Conservation (phyloP, 345 rosid species). For the Ricinus communis region DNA sequence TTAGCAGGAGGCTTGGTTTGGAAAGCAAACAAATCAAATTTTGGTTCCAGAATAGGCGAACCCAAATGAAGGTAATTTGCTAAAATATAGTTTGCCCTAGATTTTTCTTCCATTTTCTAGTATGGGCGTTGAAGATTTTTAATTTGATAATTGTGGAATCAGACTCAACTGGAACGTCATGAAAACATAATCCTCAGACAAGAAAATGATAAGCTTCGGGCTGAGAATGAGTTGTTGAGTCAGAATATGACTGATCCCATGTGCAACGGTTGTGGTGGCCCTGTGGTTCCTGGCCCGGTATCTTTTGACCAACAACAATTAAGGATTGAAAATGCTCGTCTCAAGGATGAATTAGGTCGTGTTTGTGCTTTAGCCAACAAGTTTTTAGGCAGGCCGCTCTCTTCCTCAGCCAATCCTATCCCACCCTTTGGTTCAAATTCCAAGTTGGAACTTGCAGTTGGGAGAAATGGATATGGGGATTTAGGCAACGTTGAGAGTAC, state of each 20-base stretch:
- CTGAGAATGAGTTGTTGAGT: conserved; percentile 55
- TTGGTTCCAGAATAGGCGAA: conserved; percentile 81
- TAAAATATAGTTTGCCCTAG: neutral
- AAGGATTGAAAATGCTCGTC: conserved; percentile 57
- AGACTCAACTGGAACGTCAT: conserved; percentile 78
- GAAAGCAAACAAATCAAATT: conserved; percentile 65
- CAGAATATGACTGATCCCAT: conserved; percentile 45
- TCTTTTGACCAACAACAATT: conserved; percentile 55
- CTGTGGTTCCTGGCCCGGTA: conserved; percentile 39
- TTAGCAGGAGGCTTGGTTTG: conserved; percentile 53
- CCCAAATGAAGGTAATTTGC: conserved; percentile 66
- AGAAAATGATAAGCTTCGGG: conserved; percentile 66
- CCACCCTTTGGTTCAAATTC: conserved; percentile 34
- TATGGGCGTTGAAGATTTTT: conserved; percentile 2
- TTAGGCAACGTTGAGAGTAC: conserved; percentile 10
- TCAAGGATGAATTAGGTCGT: conserved; percentile 56
- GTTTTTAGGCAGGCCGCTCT: conserved; percentile 53
- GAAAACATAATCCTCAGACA: conserved; percentile 58
- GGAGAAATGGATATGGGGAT: conserved; percentile 36
- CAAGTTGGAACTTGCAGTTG: conserved; percentile 35
- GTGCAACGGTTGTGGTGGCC: conserved; percentile 71
- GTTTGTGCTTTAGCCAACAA: conserved; percentile 49
- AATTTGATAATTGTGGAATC: conserved; percentile 8
- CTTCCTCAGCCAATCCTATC: conserved; percentile 30
- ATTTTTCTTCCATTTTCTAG: neutral